Conservation (phyloP, 1,284 basidiomycete species). For the Macrocystidia cucumis region DNA sequence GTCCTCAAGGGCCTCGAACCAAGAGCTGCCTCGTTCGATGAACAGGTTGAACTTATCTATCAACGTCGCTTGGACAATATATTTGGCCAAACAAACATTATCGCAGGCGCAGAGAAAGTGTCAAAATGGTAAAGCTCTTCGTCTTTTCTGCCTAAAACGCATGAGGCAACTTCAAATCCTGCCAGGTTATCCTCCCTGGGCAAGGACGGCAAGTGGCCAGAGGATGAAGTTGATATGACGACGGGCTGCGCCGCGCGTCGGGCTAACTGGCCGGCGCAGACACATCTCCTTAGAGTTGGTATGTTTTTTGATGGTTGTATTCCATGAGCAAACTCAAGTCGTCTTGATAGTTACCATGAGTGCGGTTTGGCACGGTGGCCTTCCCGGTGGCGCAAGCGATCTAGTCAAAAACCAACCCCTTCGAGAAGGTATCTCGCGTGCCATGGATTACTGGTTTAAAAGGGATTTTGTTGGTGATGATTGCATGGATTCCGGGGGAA, state of each 20-base stretch:
- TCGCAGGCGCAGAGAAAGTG: too few relatives aligned
- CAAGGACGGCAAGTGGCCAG: conserved; percentile 48
- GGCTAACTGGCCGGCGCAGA: conserved; percentile 62
- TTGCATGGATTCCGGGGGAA: conserved; percentile 49
- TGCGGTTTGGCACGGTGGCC: conserved; percentile 48
- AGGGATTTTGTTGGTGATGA: conserved; percentile 46
- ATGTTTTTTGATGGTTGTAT: conserved; percentile 13
- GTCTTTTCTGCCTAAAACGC: too few relatives aligned
- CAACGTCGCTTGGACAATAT: too few relatives aligned
- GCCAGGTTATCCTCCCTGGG: conserved; percentile 40
- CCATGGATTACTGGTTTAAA: conserved; percentile 59
- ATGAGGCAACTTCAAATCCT: too few relatives aligned
- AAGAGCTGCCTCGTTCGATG: too few relatives aligned
- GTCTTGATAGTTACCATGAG: conserved; percentile 35
- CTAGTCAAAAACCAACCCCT: conserved; percentile 30
- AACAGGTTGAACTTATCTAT: too few relatives aligned
- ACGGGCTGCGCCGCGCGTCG: conserved; percentile 49
- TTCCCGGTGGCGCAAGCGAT: conserved; percentile 25
- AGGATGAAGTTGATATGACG: conserved; percentile 49
- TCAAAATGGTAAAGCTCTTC: too few relatives aligned
- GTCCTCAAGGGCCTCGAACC: too few relatives aligned
- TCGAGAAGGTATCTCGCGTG: conserved; percentile 32
- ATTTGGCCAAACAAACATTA: too few relatives aligned
- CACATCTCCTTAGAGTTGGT: conserved; percentile 54
- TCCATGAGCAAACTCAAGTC: not conserved